phyloP scores from a whole-genome alignment of 805 yeast species.

The Candida coquimbonensis region DNA sequence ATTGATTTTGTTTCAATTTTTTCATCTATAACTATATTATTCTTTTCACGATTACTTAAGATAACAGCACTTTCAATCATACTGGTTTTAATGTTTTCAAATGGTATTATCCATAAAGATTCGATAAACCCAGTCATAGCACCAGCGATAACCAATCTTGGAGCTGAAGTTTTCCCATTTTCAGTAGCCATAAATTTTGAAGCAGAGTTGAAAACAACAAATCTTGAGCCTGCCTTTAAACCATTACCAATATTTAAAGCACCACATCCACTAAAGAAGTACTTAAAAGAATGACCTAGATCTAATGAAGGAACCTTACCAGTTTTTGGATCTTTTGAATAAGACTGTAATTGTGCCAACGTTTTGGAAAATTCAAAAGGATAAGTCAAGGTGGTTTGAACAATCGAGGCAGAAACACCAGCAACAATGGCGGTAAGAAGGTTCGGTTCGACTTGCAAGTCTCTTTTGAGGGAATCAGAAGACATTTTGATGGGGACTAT shows the following conservation, averaged over 20 bases:
- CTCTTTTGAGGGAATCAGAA: slow-evolving; percentile 3
- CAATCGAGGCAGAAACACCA: slow-evolving; percentile 56
- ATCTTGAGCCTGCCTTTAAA: slow-evolving; percentile 65
- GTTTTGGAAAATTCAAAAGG: slow-evolving; percentile 71
- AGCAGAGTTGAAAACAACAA: slow-evolving; percentile 68
- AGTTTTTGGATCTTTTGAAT: slow-evolving; percentile 28
- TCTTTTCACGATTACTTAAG: slow-evolving; percentile 19
- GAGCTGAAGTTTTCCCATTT: slow-evolving; percentile 61
- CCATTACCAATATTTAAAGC: slow-evolving; percentile 72
- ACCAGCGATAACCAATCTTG: slow-evolving; percentile 79
- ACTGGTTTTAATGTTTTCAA: slow-evolving; percentile 76
- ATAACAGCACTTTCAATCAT: slow-evolving; percentile 65
- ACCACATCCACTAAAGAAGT: slow-evolving; percentile 53
- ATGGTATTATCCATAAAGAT: slow-evolving; percentile 79
- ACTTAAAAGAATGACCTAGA: slow-evolving; percentile 26
- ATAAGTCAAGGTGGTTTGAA: slow-evolving; percentile 56
- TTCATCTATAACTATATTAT: not conserved
- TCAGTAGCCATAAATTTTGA: slow-evolving; percentile 59
- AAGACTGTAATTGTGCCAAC: slow-evolving; percentile 50
- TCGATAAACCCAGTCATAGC: slow-evolving; percentile 77
- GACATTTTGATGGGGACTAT: not conserved
- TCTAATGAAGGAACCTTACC: slow-evolving; percentile 12
- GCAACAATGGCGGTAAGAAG: slow-evolving; percentile 52
- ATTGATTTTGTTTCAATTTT: slow-evolving; percentile 7
- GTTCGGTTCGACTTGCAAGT: slow-evolving; percentile 27